Conservation (phyloP, 2,329 filamentous ascomycete genomes). For the Calonectria ilicicola region DNA sequence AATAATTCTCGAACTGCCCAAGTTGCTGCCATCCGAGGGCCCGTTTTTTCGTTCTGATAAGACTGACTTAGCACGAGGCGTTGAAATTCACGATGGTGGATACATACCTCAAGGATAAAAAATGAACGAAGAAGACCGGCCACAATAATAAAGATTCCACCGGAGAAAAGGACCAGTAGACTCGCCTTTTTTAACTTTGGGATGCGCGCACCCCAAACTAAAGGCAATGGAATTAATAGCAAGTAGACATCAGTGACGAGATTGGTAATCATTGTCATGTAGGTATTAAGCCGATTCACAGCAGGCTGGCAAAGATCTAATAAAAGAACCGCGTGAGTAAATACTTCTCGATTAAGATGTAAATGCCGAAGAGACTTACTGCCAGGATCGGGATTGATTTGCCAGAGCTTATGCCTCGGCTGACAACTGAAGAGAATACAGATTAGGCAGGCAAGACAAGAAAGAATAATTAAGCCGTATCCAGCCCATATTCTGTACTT, state of each 20-base stretch:
- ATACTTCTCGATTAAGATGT: too few species aligned
- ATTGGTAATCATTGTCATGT: background rate
- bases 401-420: conserved; percentile 10
- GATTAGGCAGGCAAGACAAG: background rate
- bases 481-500: background rate
- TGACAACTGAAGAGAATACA: background rate
- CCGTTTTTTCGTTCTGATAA: background rate
- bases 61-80: background rate
- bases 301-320: conserved; percentile 12
- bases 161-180: background rate
- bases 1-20: background rate
- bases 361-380: background rate
- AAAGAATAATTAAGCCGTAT: background rate
- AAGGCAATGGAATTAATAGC: background rate
- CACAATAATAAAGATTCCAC: conserved; percentile 4
- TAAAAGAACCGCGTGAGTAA: background rate
- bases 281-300: background rate
- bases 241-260: conserved; percentile 1
- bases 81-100: too few species aligned
- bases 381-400: conserved; percentile 14
- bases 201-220: background rate
- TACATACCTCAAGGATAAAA: background rate
- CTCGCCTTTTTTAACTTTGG: background rate
- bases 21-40: background rate
- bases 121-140: background rate